These are phyloP conservation scores for Neurospora sp. DNA, from an alignment of 495 filamentous ascomycete genomes.

Conservation along the genomic window DNA sequence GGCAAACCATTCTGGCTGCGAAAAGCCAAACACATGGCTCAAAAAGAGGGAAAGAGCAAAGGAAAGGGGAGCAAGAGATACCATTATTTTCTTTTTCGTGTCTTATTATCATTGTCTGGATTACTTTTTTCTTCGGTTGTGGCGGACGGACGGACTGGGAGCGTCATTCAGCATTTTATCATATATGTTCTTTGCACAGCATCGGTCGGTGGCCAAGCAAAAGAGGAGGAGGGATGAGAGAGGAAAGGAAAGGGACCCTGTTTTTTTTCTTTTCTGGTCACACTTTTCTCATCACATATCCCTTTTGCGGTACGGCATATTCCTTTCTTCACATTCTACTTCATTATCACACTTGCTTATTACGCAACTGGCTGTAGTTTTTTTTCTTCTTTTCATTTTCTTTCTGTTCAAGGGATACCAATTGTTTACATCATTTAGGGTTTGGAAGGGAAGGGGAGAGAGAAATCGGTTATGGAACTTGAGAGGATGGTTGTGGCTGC, in stretches of 20 bases:
- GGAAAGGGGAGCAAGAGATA: not conserved
- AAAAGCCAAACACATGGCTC: not conserved
- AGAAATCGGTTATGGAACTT: not conserved
- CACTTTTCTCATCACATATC: not conserved
- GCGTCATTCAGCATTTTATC: not conserved
- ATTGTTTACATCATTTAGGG: not conserved
- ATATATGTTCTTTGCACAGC: not conserved
- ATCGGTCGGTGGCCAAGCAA: not conserved
- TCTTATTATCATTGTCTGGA: not conserved
- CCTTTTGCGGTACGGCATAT: not conserved
- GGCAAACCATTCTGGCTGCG: not conserved
- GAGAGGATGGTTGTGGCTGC: not conserved
- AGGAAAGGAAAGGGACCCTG: not conserved
- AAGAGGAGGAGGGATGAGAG: not conserved
- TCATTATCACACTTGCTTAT: not conserved
- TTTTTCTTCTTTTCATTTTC: not conserved
- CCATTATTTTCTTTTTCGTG: not conserved
- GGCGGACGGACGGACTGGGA: not conserved
- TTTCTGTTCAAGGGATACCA: not conserved
- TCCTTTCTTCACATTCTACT: not conserved
- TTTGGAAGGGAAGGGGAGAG: not conserved
- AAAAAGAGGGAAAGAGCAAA: not conserved
- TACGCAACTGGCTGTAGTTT: not conserved
- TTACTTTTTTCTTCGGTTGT: not conserved
- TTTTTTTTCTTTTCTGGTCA: not conserved